Evolutionary conservation across 106 monocot species (phyloP).

Genomic region (Dendrobium catenatum): DNA sequence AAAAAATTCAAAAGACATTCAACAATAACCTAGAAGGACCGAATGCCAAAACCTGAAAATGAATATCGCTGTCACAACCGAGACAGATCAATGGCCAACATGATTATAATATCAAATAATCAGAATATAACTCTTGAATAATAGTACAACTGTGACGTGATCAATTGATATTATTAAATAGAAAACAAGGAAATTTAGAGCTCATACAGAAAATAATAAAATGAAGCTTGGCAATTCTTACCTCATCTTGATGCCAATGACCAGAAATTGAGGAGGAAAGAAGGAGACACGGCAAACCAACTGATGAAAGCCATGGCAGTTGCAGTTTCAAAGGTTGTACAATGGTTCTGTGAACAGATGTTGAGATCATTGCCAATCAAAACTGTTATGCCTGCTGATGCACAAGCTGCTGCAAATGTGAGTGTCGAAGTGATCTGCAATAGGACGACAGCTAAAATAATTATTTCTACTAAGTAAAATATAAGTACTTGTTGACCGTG

Average conservation of each 20-base stretch:
- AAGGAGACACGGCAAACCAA: slow-evolving; percentile 85
- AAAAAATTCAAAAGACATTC: too few relatives aligned
- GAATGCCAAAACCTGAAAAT: not conserved
- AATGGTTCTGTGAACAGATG: slow-evolving; percentile 67
- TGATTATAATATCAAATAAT: not conserved
- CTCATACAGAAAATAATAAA: not conserved
- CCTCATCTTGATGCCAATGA: slow-evolving; percentile 67
- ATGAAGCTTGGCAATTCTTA: slow-evolving; percentile 1
- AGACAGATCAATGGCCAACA: not conserved
- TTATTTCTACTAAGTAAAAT: not conserved
- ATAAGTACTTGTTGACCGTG: not conserved
- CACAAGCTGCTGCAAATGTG: slow-evolving; percentile 86
- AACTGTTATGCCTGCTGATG: slow-evolving; percentile 94
- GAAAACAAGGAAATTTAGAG: not conserved
- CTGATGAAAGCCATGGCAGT: slow-evolving; percentile 95
- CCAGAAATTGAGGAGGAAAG: slow-evolving; percentile 90
- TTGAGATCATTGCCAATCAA: slow-evolving; percentile 82
- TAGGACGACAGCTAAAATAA: not conserved
- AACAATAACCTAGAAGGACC: too few relatives aligned
- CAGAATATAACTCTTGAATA: not conserved
- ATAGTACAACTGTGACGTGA: not conserved
- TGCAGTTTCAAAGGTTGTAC: slow-evolving; percentile 81
- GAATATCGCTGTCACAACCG: not conserved
- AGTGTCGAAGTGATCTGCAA: slow-evolving; percentile 81
- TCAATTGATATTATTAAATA: not conserved